phyloP scores from a whole-genome alignment of 441 rosid genomes.

The Adansonia grandidieri region DNA sequence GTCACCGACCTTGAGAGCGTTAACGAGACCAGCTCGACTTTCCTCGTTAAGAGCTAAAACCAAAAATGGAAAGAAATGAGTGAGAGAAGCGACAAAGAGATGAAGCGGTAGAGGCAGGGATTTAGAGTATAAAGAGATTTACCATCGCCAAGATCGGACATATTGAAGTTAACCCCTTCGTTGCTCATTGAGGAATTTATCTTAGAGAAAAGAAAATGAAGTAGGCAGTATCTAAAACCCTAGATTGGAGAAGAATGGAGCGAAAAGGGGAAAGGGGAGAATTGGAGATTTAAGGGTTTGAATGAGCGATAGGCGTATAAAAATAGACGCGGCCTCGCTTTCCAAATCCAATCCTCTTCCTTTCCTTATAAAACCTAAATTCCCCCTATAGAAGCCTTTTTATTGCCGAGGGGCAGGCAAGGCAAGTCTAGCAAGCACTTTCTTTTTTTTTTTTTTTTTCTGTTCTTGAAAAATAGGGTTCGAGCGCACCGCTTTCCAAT shows the following conservation, averaged over 20 bases:
- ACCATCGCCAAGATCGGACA: constrained; percentile 80
- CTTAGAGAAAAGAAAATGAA: background rate
- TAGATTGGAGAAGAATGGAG: constrained; percentile 38
- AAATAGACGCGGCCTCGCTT: no score
- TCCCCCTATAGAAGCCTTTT: no score
- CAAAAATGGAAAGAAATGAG: background rate
- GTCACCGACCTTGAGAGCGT: constrained; percentile 62
- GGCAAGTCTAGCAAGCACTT: no score
- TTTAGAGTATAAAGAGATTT: background rate
- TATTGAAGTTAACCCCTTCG: constrained; percentile 59
- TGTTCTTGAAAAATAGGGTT: no score
- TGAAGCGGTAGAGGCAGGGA: background rate
- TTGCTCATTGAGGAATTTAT: constrained; percentile 51
- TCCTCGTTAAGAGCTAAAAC: constrained; percentile 63
- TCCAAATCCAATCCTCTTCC: no score
- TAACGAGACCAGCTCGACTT: constrained; percentile 75
- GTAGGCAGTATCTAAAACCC: constrained; percentile 48
- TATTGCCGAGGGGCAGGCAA: no score
- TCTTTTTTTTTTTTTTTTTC: no score
- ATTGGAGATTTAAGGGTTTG: constrained; percentile 22
- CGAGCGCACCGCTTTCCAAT: no score
- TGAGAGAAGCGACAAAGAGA: background rate
- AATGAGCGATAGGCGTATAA: constrained; percentile 22
- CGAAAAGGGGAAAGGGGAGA: background rate
- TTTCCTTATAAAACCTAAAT: no score